Base-by-base conservation (phyloP, 371 early-diverging fungal species). In the Blakeslea trispora region DNA sequence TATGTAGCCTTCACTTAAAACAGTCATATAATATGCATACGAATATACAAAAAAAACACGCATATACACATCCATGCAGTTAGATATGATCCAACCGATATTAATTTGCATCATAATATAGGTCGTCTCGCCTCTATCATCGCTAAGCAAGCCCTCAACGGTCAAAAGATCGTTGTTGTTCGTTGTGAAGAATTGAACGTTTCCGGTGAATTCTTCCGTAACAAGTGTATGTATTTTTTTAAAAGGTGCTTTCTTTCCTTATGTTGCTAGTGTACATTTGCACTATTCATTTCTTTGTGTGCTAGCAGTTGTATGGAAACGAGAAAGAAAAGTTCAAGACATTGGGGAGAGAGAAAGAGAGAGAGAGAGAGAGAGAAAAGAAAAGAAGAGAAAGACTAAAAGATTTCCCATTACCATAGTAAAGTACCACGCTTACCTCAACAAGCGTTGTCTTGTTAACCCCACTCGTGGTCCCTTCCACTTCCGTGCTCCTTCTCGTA, bases 371-470 rank as follows among this genome's bases (percentile, higher is more conserved):
- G 37, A 6, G 43, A 49, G 22, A 53, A 31, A n/a, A 45, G 23
- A 17, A 17, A 14, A 37, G 37, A 37, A 37, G 1, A 3, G 14
- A 14, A 37, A 37, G 14, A 37, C 37, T 37, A 37, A 37, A 13
- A 13, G 32, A 35, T n/a, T n/a, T n/a, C n/a, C n/a, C n/a, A n/a
- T 51, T 39, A 22, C 2, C 18, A 32, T 71, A 92, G 94, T 93
- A 69, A 95, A 92, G 89, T 98, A 95, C 90, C 92, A 93, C 77
- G 87, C 85, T 71, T 99, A 92, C 89, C 88, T 99, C 77, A 91
- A 91, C 83, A 99, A 99, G 93, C 98, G 99, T 77, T 94, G 94
- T 81, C 67, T 97, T 74, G 94, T 98, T 71, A 99, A 99, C 91
- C 99, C 99, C 75, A 75, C 77, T 59, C 93, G 71, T 63, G 99